These are phyloP conservation scores for Aureobasidium sp. DNA, from an alignment of 2,329 filamentous ascomycete genomes.

Conservation along the genomic window DNA sequence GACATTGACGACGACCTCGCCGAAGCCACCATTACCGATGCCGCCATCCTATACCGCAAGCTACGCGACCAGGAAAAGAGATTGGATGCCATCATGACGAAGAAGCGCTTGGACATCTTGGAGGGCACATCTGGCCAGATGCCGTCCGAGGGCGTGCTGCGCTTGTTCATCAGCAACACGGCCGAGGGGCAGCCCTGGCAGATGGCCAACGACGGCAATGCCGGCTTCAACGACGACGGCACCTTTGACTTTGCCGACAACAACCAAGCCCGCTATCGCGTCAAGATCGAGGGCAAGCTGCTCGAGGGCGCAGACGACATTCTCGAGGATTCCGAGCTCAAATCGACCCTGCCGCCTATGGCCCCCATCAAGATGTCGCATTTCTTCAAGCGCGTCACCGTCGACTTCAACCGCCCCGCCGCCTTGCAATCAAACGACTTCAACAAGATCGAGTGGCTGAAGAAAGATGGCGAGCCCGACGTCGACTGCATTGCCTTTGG, in stretches of 20 bases:
- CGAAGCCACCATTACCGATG: conserved; percentile 73
- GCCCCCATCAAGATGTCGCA: conserved; percentile 42
- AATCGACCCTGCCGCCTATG: neutral
- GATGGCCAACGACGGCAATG: conserved; percentile 37
- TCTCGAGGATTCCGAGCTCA: conserved; percentile 27
- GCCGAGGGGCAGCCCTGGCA: conserved; percentile 95
- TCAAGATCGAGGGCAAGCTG: conserved; percentile 84
- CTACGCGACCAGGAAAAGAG: conserved; percentile 79
- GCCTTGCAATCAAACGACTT: conserved; percentile 59
- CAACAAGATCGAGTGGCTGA: conserved; percentile 74
- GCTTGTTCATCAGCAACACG: conserved; percentile 92
- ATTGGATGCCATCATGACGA: conserved; percentile 85
- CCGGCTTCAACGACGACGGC: conserved; percentile 56
- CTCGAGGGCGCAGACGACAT: conserved; percentile 49
- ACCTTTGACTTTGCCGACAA: conserved; percentile 71
- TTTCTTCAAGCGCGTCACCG: conserved; percentile 72
- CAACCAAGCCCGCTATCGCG: conserved; percentile 69
- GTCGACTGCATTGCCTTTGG: conserved; percentile 92
- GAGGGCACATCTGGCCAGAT: conserved; percentile 45
- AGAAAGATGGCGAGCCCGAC: conserved; percentile 53
- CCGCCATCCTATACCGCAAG: conserved; percentile 70
- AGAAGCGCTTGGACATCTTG: conserved; percentile 84
- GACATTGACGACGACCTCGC: conserved; percentile 78
- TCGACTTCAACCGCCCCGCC: conserved; percentile 47
- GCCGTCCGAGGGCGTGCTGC: conserved; percentile 60